These are phyloP conservation scores for Helianthus tuberosus DNA, from an alignment of 129 eudicot genomes.

Conservation along the genomic window DNA sequence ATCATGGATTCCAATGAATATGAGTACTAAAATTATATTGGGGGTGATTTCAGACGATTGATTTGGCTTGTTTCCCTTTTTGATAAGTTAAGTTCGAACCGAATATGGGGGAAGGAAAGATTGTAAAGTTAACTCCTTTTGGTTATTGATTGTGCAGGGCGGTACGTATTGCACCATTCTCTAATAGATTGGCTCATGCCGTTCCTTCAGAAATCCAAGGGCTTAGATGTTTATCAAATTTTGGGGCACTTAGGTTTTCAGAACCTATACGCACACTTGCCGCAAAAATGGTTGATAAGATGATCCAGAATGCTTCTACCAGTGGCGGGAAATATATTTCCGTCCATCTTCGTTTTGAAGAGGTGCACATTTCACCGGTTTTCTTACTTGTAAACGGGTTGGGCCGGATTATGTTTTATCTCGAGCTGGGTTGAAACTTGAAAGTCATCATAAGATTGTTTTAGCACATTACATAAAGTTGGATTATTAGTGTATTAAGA, in stretches of 20 bases:
- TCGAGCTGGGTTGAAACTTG: background rate
- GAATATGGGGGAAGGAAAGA: background rate
- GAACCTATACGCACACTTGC: slow-evolving; percentile 94
- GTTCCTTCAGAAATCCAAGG: slow-evolving; percentile 91
- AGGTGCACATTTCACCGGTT: slow-evolving; percentile 44
- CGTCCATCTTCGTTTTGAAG: slow-evolving; percentile 97
- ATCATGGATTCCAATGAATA: slow-evolving; percentile 2
- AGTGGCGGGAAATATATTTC: slow-evolving; percentile 93
- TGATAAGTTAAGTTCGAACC: background rate
- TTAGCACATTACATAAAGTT: background rate
- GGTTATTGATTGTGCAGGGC: slow-evolving; percentile 64
- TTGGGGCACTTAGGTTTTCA: slow-evolving; percentile 94
- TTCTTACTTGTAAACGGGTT: background rate
- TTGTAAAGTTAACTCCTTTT: background rate
- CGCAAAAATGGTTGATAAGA: slow-evolving; percentile 91
- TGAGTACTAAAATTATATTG: background rate
- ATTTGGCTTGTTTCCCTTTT: background rate
- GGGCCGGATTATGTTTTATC: background rate
- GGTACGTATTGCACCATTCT: slow-evolving; percentile 97
- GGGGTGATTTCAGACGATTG: background rate
- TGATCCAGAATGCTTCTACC: slow-evolving; percentile 72
- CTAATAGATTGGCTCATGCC: slow-evolving; percentile 93
- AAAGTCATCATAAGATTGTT: background rate
- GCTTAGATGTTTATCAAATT: slow-evolving; percentile 87
- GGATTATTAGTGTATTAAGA: background rate